A percentile compares a stretch with the other conserved stretches of the same genome.
These are phyloP conservation scores for Pulchroboletus neoregius DNA, from an alignment of 1,284 basidiomycete genomes.

Conservation along the genomic window DNA sequence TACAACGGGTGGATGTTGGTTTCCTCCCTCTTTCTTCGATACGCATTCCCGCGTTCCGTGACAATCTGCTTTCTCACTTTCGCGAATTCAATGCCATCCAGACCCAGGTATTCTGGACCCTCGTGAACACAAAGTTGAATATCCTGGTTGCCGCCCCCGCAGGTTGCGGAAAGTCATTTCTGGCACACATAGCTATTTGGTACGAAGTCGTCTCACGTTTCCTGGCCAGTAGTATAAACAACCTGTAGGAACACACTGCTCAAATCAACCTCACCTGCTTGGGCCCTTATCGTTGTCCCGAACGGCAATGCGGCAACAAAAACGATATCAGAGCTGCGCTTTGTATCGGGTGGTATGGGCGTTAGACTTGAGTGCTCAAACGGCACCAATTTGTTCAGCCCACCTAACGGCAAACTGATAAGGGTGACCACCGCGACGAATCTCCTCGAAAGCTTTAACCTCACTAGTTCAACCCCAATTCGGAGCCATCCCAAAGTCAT, in stretches of 20 bases:
- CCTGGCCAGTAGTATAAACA: slow-evolving; percentile 12
- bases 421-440: slow-evolving; percentile 52
- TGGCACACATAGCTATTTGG: slow-evolving; percentile 74
- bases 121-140: slow-evolving; percentile 70
- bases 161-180: slow-evolving; percentile 77
- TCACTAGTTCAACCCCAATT: slow-evolving; percentile 28
- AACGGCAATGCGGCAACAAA: slow-evolving; percentile 47
- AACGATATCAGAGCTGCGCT: slow-evolving; percentile 47
- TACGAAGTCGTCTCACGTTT: slow-evolving; percentile 33
- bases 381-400: slow-evolving; percentile 32
- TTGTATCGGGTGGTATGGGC: slow-evolving; percentile 36
- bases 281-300: slow-evolving; percentile 57
- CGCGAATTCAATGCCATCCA: slow-evolving; percentile 82
- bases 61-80: slow-evolving; percentile 44
- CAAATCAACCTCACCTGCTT: slow-evolving; percentile 38
- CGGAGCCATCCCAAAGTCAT: slow-evolving; percentile 58
- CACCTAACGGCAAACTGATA: slow-evolving; percentile 41
- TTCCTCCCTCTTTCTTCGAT: slow-evolving; percentile 63
- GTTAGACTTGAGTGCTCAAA: slow-evolving; percentile 44
- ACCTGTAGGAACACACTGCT: slow-evolving; percentile 47
- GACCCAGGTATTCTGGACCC: slow-evolving; percentile 85
- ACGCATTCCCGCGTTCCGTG: slow-evolving; percentile 46
- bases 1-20: slow-evolving; percentile 76
- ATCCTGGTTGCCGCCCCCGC: slow-evolving; percentile 80
- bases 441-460: slow-evolving; percentile 39